Conservation (phyloP, 164 flowering plant species). For the Stephania japonica region DNA sequence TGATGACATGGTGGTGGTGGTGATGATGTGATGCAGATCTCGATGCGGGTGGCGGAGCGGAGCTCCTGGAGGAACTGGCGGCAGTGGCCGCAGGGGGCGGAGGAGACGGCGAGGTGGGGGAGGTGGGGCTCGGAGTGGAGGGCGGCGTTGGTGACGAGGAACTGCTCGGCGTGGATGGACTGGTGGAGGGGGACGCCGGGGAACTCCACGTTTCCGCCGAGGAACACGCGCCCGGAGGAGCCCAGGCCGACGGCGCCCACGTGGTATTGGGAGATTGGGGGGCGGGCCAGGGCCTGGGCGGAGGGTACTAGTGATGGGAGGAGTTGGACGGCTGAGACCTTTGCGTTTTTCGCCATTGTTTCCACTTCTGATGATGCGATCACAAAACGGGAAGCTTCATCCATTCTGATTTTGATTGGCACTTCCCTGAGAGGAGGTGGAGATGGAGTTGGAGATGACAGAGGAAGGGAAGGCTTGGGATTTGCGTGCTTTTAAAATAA, state of each 20-base stretch:
- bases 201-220: constrained; percentile 86
- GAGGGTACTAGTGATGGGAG: constrained; percentile 52
- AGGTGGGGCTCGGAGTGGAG: constrained; percentile 41
- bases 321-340: constrained; percentile 40
- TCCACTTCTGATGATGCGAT: constrained; percentile 51
- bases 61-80: constrained; percentile 92
- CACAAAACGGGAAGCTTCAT: constrained; percentile 35
- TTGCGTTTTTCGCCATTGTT: constrained; percentile 35
- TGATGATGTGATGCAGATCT: constrained; percentile 35
- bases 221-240: constrained; percentile 67
- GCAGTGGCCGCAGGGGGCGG: constrained; percentile 98
- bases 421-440: too few relatives aligned
- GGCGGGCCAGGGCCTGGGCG: constrained; percentile 63
- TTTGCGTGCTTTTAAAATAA: too few relatives aligned
- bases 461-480: too few relatives aligned
- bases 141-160: constrained; percentile 62
- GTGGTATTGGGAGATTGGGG: constrained; percentile 75
- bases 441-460: too few relatives aligned
- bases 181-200: constrained; percentile 82
- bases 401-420: too few relatives aligned
- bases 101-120: constrained; percentile 60
- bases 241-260: constrained; percentile 78
- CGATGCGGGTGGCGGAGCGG: constrained; percentile 43
- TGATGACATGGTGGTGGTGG: background rate
- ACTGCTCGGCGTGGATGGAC: constrained; percentile 92